phyloP scores from a whole-genome alignment of 139 green algal species.

The Chlorella ohadii region DNA sequence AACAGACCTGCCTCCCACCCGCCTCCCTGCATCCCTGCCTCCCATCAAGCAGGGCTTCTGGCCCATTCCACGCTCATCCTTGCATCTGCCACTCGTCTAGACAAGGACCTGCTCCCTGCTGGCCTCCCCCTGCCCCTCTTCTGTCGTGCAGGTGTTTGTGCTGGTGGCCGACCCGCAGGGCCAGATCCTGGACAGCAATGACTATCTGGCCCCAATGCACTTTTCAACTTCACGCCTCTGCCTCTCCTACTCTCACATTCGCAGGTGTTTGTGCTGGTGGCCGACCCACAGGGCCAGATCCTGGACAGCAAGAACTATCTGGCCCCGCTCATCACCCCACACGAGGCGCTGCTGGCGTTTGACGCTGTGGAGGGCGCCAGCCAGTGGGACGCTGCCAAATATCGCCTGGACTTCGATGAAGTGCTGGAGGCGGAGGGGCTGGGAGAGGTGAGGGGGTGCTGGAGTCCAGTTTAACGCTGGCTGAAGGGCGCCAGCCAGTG shows the following conservation, averaged over 20 bases:
- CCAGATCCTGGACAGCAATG: slow-evolving; percentile 86
- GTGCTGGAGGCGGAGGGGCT: slow-evolving; percentile 12
- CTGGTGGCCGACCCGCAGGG: slow-evolving; percentile 75
- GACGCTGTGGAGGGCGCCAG: slow-evolving; percentile 25
- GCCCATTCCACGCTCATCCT: no score
- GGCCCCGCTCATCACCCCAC: slow-evolving; percentile 91
- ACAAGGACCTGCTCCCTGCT: no score
- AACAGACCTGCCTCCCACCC: no score
- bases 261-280: slow-evolving; percentile 81
- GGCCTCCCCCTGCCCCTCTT: background rate
- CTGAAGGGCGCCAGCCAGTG: slow-evolving; percentile 41
- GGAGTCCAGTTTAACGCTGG: background rate
- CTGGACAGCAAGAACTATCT: slow-evolving; percentile 92
- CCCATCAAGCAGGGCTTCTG: no score
- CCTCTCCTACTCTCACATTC: no score
- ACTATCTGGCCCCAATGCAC: slow-evolving; percentile 93
- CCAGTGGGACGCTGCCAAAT: slow-evolving; percentile 36
- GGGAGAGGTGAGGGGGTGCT: background rate
- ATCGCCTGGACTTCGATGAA: slow-evolving; percentile 52
- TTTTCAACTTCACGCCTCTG: no score
- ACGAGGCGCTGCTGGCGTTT: slow-evolving; percentile 84
- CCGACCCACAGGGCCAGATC: slow-evolving; percentile 73
- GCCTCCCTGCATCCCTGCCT: no score
- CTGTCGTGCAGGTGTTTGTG: background rate
- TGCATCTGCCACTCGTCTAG: no score